Conservation (phyloP, 768 basidiomycete species). For the Crepidotus variabilis region DNA sequence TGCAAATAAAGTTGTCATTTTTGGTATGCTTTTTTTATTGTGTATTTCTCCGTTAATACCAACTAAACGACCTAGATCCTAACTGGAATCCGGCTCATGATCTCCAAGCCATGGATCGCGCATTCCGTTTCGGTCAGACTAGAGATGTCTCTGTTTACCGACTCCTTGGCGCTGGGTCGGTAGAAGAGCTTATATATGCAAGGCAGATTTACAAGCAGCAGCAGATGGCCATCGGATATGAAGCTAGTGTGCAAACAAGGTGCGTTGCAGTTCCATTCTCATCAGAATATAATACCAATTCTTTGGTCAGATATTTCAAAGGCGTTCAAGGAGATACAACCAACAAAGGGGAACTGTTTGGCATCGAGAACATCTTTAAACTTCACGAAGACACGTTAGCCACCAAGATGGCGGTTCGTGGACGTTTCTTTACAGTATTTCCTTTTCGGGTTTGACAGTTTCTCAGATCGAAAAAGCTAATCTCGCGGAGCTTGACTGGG, state of each 20-base stretch:
- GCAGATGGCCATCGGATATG: constrained; percentile 88
- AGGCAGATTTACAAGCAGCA: constrained; percentile 93
- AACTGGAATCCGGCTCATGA: constrained; percentile 99
- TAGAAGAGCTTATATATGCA: constrained; percentile 86
- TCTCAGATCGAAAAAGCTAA: constrained; percentile 74
- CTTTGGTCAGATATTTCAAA: constrained; percentile 61
- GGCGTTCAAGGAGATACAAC: constrained; percentile 77
- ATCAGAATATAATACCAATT: neutral
- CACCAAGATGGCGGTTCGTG: constrained; percentile 68
- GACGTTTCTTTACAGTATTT: neutral
- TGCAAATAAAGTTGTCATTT: constrained; percentile 93
- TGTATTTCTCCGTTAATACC: constrained; percentile 4
- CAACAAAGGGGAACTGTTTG: constrained; percentile 81
- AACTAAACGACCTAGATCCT: constrained; percentile 52
- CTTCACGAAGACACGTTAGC: constrained; percentile 66
- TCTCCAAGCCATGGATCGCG: constrained; percentile 86
- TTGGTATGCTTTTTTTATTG: constrained; percentile 47
- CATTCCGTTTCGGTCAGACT: constrained; percentile 83
- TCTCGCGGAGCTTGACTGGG: constrained; percentile 77
- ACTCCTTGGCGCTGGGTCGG: constrained; percentile 79
- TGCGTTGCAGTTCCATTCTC: constrained; percentile 19
- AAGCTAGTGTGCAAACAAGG: constrained; percentile 81
- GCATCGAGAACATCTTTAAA: constrained; percentile 81
- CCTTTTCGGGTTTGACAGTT: constrained; percentile 13
- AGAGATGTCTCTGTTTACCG: constrained; percentile 84